These are phyloP conservation scores for Hyphopichia buzzinii DNA, from an alignment of 1,139 yeast species.

Conservation along the genomic window DNA sequence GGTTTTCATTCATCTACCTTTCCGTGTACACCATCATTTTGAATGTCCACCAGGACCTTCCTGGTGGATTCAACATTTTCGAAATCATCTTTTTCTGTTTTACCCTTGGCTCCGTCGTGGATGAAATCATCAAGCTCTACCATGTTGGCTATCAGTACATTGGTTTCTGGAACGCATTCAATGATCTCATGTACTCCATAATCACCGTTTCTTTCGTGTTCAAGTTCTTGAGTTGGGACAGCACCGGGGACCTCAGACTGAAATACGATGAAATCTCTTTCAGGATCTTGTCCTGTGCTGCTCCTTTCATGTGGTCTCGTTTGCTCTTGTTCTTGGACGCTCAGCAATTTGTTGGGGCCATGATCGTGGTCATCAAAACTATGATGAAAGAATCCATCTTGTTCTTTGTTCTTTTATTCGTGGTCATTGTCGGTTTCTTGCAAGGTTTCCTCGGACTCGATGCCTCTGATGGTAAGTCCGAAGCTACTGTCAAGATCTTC, in stretches of 20 bases:
- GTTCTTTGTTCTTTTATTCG: constrained; percentile 69
- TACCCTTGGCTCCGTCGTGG: constrained; percentile 64
- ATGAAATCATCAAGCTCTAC: constrained; percentile 68
- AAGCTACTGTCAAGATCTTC: constrained; percentile 65
- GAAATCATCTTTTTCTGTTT: constrained; percentile 64
- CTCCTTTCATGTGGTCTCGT: constrained; percentile 87
- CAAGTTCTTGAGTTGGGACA: constrained; percentile 50
- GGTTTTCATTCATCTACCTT: constrained; percentile 65
- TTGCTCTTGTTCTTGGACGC: constrained; percentile 75
- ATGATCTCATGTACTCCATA: constrained; percentile 63
- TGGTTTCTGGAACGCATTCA: constrained; percentile 80
- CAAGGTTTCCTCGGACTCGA: constrained; percentile 88
- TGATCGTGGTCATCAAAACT: constrained; percentile 79
- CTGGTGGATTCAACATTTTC: constrained; percentile 32
- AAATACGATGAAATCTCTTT: constrained; percentile 64
- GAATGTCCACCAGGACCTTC: constrained; percentile 42
- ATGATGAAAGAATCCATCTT: constrained; percentile 85
- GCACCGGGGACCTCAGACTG: constrained; percentile 26
- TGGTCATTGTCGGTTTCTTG: constrained; percentile 75
- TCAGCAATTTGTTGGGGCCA: constrained; percentile 80
- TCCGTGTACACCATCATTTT: constrained; percentile 62
- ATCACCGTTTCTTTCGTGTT: constrained; percentile 53
- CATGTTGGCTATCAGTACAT: constrained; percentile 73
- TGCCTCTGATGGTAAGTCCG: constrained; percentile 80
- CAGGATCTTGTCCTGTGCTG: constrained; percentile 72